phyloP scores from a whole-genome alignment of 148 eudicot species.

The Chenopodium berlandieri region DNA sequence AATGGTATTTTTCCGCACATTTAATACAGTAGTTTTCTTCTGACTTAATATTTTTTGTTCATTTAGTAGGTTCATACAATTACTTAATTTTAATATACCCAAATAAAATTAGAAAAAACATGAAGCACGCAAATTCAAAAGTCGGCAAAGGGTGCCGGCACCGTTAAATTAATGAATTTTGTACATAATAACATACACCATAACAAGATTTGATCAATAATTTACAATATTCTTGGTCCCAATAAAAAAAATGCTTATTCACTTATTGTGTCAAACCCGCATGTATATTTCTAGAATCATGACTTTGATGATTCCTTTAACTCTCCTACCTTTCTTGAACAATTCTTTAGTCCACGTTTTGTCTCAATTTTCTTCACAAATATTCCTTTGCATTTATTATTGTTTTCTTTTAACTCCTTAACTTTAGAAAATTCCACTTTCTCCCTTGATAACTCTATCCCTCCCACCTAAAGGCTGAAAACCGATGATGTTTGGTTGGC shows the following conservation, averaged over 20 bases:
- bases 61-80: too few relatives aligned
- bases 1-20: too few relatives aligned
- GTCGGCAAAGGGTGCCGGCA: neutral
- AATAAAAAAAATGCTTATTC: neutral
- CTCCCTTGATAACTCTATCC: too few relatives aligned
- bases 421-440: neutral
- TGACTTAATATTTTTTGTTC: too few relatives aligned
- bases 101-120: too few relatives aligned
- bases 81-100: too few relatives aligned
- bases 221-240: neutral
- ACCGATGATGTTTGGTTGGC: conserved; percentile 35
- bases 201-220: neutral
- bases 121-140: too few relatives aligned
- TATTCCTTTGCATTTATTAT: neutral
- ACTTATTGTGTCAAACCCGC: neutral
- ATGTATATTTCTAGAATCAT: conserved; percentile 10
- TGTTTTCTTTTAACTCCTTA: neutral
- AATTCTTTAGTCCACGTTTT: conserved; percentile 30
- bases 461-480: neutral
- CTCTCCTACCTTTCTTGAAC: conserved; percentile 39
- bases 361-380: neutral
- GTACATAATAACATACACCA: neutral
- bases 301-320: conserved; percentile 14
- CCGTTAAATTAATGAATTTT: neutral
- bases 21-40: too few relatives aligned